Percentiles rank a stretch among this genome's conserved stretches.
Evolutionary conservation across 2,329 filamentous ascomycete genomes (phyloP).

Genomic region (Colletotrichum liriopes): DNA sequence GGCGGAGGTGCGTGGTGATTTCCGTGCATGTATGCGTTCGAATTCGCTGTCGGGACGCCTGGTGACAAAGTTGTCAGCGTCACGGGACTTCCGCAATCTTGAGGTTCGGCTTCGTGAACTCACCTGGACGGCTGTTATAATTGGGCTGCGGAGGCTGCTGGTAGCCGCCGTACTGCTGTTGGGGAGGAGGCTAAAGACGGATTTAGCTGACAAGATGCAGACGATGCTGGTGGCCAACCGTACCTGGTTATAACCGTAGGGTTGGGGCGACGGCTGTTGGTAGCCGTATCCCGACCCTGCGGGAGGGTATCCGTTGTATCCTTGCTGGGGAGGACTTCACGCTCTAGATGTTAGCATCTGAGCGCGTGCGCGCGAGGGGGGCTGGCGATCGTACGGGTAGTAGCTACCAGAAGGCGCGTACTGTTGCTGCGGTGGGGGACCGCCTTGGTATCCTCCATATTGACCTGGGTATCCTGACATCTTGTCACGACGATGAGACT

Average conservation of each 20-base stretch:
- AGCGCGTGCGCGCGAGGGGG: constrained; percentile 44
- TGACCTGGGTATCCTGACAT: constrained; percentile 77
- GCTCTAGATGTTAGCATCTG: constrained; percentile 45
- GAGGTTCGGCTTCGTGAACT: constrained; percentile 43
- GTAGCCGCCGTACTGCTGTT: constrained; percentile 62
- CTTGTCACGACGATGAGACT: constrained; percentile 35
- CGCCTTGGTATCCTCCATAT: constrained; percentile 61
- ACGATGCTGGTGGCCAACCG: constrained; percentile 35
- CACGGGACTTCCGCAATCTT: not conserved
- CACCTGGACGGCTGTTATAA: constrained; percentile 67
- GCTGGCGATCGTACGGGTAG: constrained; percentile 65
- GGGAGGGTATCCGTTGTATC: constrained; percentile 64
- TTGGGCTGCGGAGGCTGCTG: constrained; percentile 56
- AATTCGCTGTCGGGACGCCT: constrained; percentile 61
- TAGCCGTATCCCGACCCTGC: constrained; percentile 61
- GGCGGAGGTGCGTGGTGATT: constrained; percentile 74
- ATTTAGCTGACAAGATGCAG: constrained; percentile 43
- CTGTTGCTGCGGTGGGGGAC: constrained; percentile 54
- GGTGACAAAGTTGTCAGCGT: constrained; percentile 12
- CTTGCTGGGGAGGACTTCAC: constrained; percentile 57
- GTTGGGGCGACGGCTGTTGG: constrained; percentile 66
- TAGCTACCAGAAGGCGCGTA: constrained; percentile 60
- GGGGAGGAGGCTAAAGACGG: constrained; percentile 52
- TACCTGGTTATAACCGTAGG: constrained; percentile 61
- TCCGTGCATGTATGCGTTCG: constrained; percentile 70